Base-by-base conservation (phyloP, 1,284 basidiomycete species). In the Polyporus tsugae region DNA sequence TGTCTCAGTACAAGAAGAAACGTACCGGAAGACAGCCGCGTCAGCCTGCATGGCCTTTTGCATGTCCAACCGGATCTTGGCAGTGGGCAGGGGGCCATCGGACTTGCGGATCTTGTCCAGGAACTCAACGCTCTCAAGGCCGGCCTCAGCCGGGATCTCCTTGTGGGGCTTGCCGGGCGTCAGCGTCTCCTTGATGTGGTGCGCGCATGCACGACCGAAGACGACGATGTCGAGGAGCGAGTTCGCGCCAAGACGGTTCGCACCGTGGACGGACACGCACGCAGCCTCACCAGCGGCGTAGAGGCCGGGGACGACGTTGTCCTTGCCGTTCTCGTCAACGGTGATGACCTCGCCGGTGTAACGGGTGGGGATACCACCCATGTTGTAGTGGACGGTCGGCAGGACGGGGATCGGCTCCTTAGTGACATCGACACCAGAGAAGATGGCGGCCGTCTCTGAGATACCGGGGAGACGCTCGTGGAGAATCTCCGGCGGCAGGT, bases 201-300 rank as follows among this genome's bases (percentile, higher is more conserved):
- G 95, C 63, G 98, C 98, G 78, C 95, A 97, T 25, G 98, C 98
- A 82, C 98, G 96, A 76, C 98, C 98, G 78, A 98, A 99, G 76
- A 99, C 98, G 81, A 99, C 98, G 78, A 99, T 98, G 82, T 99
- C 98, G 73, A 99, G 88, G 55, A 99, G 90, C 62, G 98, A 99
- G 88, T 99, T 99, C 80, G 98, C 98, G 76, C 98, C 98, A 68
- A 99, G 93, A 84, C 98, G 96, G 87, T 99, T 99, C 71, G 98
- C 98, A 76, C 98, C 98, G 81, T 99, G 98, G 25, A 99, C 98
- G 25, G 98, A 99, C 57, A 99, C 98, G 80, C 96, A 99, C 39
- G 98, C 98, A 70, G 97, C 97, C 85, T 99, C 98, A 78, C 98
- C 98, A 68, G 98, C 98, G 69, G 98, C 98, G 82, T 99, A 99